Percentiles rank a stretch among this genome's conserved stretches.
Conservation (phyloP, 75 land plant genomes). For the Pinus tabuliformis region DNA sequence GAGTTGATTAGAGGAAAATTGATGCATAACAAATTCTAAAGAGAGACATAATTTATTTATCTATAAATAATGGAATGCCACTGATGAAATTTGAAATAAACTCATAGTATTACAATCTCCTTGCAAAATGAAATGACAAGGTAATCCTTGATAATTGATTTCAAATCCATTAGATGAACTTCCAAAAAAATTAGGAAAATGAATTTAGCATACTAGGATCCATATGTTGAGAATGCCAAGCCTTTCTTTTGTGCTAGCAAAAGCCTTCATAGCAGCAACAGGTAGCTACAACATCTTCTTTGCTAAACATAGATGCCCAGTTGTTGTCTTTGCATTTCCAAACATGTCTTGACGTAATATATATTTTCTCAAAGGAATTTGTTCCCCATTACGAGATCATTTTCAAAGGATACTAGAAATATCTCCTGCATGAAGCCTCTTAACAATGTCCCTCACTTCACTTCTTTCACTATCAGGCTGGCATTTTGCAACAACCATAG, state of each 20-base stretch:
- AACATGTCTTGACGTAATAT: constrained; percentile 80
- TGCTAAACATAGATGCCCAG: constrained; percentile 73
- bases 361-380: constrained; percentile 40
- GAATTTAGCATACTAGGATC: constrained; percentile 56
- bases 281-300: constrained; percentile 81
- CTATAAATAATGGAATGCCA: neutral
- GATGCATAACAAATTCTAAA: neutral
- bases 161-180: neutral
- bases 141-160: neutral
- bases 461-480: constrained; percentile 77
- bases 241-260: constrained; percentile 91
- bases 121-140: neutral
- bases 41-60: neutral
- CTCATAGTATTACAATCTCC: too few species aligned
- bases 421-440: constrained; percentile 71
- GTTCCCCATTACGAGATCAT: constrained; percentile 32
- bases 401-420: constrained; percentile 56
- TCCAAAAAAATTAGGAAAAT: neutral
- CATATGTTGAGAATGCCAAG: constrained; percentile 77
- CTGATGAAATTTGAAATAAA: neutral
- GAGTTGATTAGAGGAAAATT: neutral
- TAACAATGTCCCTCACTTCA: constrained; percentile 82
- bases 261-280: constrained; percentile 56
- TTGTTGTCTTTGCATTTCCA: constrained; percentile 70
- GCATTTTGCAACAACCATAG: constrained; percentile 69